Base-by-base conservation (phyloP, 371 early-diverging fungal species). In the Smittium culicis region DNA sequence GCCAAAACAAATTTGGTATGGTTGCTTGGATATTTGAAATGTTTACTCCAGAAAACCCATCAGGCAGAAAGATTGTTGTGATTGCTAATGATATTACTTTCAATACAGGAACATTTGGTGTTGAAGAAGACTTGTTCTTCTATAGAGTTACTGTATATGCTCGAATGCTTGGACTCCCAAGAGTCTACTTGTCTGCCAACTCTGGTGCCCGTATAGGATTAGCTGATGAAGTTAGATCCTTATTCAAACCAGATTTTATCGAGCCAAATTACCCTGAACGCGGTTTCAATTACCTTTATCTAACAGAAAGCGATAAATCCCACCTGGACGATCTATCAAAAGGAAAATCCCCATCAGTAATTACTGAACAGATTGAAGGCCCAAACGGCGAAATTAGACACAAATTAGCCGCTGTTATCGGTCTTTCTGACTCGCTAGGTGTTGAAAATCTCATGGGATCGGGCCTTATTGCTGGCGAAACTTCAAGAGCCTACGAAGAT, bases 141-240 rank as follows among this genome's bases (percentile, higher is more conserved):
- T 88, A 80, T 78, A 87, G 87, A 76, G 96, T 94, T 16, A 90
- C 96, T 25, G 86, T 91, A 79, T 79, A 86, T 61, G 96, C 97
- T 2, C 86, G 95, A 63, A 63, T 80, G 65, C 77, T 86, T 64
- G 94, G 96, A 68, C 77, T 93, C 34, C 98, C 98, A 35, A 90
- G 98, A 70, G 80, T 99, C 32, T 98, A 96, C 83, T 79, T 99
- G 65, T 92, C 95, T 56, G 97, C 97, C 70, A 99, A 99, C 86
- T 95, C 96, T 66, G 99, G 99, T 69, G 99, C 99, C n/a, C 90
- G 99, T 71, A 96, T 99, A 69, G 98, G 98, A 45, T 84, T 99
- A 56, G 95, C 95, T 56, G 93, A 92, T 68, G 94, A 94, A 72
- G 81, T 99, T 32, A 87, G 86, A 67, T 79, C 82, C 59, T 81